These are phyloP conservation scores for Pseudomassariella vexata DNA, from an alignment of 2,329 filamentous ascomycete species.

Conservation along the genomic window DNA sequence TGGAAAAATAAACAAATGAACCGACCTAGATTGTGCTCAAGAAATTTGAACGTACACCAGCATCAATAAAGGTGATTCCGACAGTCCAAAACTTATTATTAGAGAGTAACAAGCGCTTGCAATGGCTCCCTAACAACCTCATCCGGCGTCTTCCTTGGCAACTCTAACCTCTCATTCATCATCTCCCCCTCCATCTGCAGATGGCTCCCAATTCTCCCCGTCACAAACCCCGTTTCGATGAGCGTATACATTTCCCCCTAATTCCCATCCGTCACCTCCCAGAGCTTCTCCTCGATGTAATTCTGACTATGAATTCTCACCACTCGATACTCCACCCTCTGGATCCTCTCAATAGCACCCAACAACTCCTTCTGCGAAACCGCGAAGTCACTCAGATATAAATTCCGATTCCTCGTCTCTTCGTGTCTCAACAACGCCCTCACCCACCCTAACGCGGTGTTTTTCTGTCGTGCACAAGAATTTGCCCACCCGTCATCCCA, in stretches of 20 bases:
- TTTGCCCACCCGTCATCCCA: slow-evolving; percentile 29
- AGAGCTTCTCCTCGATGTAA: slow-evolving; percentile 22
- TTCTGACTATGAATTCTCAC: slow-evolving; percentile 19
- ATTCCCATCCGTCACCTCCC: slow-evolving; percentile 17
- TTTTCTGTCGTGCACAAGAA: slow-evolving; percentile 27
- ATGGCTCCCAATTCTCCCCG: slow-evolving; percentile 23
- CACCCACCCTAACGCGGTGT: slow-evolving; percentile 23
- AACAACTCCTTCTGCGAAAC: slow-evolving; percentile 27
- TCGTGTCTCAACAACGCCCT: slow-evolving; percentile 20
- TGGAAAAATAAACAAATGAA: no score
- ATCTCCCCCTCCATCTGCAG: slow-evolving; percentile 27
- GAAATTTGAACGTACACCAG: no score
- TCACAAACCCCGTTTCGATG: slow-evolving; percentile 25
- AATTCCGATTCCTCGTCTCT: slow-evolving; percentile 25
- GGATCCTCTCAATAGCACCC: slow-evolving; percentile 42
- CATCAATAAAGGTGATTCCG: no score
- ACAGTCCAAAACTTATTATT: no score
- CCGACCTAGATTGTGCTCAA: no score
- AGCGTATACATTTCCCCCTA: slow-evolving; percentile 17
- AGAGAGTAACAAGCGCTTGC: slow-evolving; percentile 7
- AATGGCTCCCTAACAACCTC: slow-evolving; percentile 15
- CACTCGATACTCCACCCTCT: slow-evolving; percentile 32
- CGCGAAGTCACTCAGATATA: slow-evolving; percentile 27
- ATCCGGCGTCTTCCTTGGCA: slow-evolving; percentile 18
- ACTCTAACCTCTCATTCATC: slow-evolving; percentile 22